Percentiles rank a stretch among this genome's conserved stretches.
phyloP scores from a whole-genome alignment of 345 rosid species.

The Lumnitzera littorea region DNA sequence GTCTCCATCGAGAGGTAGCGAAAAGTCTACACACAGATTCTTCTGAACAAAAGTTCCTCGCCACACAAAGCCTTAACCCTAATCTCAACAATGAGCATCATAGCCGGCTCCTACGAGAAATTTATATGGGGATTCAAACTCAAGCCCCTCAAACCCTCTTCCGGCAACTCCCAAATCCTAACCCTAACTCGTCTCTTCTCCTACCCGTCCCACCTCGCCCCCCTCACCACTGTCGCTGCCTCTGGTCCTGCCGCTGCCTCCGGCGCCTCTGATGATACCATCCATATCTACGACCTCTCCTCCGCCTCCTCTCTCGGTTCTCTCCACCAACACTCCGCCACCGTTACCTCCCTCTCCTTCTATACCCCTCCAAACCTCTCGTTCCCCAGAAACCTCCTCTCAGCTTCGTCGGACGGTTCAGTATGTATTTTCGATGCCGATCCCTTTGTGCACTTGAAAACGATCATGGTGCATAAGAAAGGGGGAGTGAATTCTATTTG shows the following conservation, averaged over 20 bases:
- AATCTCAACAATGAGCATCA: constrained; percentile 38
- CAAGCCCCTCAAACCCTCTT: constrained; percentile 30
- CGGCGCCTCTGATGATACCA: constrained; percentile 71
- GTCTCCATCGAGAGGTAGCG: too few species aligned
- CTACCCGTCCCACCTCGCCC: constrained; percentile 79
- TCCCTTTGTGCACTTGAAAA: constrained; percentile 74
- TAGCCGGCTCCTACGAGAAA: constrained; percentile 91
- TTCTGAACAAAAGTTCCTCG: too few species aligned
- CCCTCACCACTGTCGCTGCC: constrained; percentile 74
- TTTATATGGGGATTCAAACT: constrained; percentile 87
- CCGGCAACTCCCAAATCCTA: constrained; percentile 18
- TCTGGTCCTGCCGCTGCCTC: constrained; percentile 81
- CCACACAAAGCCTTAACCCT: neutral
- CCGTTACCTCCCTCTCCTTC: constrained; percentile 72
- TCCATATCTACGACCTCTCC: constrained; percentile 80
- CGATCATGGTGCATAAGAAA: constrained; percentile 57
- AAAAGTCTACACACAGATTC: too few species aligned
- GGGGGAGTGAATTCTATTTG: constrained; percentile 58
- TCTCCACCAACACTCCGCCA: constrained; percentile 59
- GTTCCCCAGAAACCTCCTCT: constrained; percentile 81
- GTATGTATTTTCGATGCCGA: constrained; percentile 79
- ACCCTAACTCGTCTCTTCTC: constrained; percentile 68
- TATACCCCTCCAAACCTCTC: constrained; percentile 66
- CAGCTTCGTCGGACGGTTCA: constrained; percentile 77
- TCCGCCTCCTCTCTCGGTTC: constrained; percentile 81